Evolutionary conservation across 225 moss, liverwort and hornwort genomes (phyloP), one percentile per base, ranked within the genome.

Genomic region (Climacium dendroides): DNA sequence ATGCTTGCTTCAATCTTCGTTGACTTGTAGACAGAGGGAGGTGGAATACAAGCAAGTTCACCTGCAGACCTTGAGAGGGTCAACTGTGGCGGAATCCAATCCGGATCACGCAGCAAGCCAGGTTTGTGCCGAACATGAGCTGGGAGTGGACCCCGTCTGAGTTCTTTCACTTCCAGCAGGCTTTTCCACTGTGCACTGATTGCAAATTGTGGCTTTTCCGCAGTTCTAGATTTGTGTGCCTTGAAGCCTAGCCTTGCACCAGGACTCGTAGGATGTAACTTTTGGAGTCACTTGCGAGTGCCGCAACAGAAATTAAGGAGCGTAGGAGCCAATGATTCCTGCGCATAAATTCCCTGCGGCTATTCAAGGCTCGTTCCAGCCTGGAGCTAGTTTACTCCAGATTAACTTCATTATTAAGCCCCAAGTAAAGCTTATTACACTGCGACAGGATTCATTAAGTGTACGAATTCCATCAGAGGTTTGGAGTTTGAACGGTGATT

Each of bases 121-220:
- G 58, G 86, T 48, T 41, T 48, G 59, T 66, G 81, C 48, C 67
- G 55, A 58, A 34, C 67, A 57, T 75, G 85, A 88, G 81, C 69
- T 89, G 89, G 81, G 84, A 30, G 85, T 91, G 89, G 87, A 91
- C 89, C 89, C 78, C 19, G 70, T 77, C 85, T 11, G 6, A n/a
- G 20, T 13, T 61, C 25, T n/a, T 34, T 11, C 28, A 32, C 52
- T 61, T 11, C 20, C 65, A 9, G 15, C 47, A 47, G 35, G 7
- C 58, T 30, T 43, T 20, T 55, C 39, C 35, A 77, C 77, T 34
- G 52, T 82, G 76, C 89, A 78, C 81, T 81, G 50, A 69, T 69
- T 82, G 77, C 78, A 82, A 20, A 14, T 30, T 29, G 19, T 41
- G 30, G 76, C 22, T 34, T 58, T 71, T 50, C 57, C 10, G 22